Evolutionary conservation across 331 rosid genomes (phyloP).

Genomic region (Cydonia oblonga): DNA sequence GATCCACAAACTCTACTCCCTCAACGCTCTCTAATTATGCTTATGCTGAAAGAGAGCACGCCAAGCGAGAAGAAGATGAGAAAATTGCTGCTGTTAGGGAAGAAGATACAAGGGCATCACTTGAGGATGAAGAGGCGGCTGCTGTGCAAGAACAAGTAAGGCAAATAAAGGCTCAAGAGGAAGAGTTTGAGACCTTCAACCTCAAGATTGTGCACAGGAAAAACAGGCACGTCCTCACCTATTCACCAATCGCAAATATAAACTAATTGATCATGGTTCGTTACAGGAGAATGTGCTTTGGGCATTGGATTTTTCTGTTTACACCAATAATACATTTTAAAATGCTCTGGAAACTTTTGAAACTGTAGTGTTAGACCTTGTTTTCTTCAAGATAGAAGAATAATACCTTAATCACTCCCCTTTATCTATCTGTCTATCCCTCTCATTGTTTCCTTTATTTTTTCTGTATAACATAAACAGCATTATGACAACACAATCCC

Average conservation of each 20-base stretch:
- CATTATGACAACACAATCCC: background rate
- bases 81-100: slow-evolving; percentile 48
- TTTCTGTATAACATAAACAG: background rate
- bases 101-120: slow-evolving; percentile 63
- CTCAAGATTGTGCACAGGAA: slow-evolving; percentile 97
- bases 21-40: slow-evolving; percentile 74
- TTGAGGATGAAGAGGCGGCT: slow-evolving; percentile 94
- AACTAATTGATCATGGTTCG: slow-evolving; percentile 1
- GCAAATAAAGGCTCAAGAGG: slow-evolving; percentile 95
- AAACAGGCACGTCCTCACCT: slow-evolving; percentile 62
- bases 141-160: slow-evolving; percentile 98
- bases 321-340: background rate
- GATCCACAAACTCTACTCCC: slow-evolving; percentile 67
- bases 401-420: background rate
- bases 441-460: background rate
- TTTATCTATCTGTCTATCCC: background rate
- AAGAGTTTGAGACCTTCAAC: slow-evolving; percentile 94
- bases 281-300: background rate
- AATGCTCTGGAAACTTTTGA: background rate
- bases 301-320: slow-evolving; percentile 4
- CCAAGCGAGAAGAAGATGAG: slow-evolving; percentile 61
- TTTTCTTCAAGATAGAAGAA: background rate
- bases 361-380: background rate
- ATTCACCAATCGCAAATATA: slow-evolving; percentile 1
- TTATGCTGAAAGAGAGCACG: slow-evolving; percentile 65